Evolutionary conservation across 331 rosid genomes (phyloP).

Genomic region (Telfairia occidentalis): DNA sequence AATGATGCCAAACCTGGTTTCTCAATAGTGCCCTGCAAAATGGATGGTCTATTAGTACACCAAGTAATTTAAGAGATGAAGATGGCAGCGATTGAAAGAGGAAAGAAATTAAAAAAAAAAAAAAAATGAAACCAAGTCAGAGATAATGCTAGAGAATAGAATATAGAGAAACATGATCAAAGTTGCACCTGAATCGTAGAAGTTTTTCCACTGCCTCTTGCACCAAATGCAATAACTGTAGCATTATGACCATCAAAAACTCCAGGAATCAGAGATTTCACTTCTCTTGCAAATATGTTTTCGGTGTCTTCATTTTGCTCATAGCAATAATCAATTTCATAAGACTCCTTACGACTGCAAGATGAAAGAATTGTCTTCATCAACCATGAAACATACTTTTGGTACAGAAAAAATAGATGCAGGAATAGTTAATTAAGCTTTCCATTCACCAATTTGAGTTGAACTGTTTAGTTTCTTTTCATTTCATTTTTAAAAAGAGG

Average conservation of each 20-base stretch:
- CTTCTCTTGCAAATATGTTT: constrained; percentile 46
- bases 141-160: neutral
- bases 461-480: too few species aligned
- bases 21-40: constrained; percentile 63
- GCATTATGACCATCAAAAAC: constrained; percentile 62
- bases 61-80: neutral
- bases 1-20: constrained; percentile 61
- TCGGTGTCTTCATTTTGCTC: constrained; percentile 47
- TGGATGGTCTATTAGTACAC: constrained; percentile 3
- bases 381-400: neutral
- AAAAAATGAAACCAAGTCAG: neutral
- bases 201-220: constrained; percentile 83
- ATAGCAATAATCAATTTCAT: constrained; percentile 53
- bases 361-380: neutral
- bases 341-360: constrained; percentile 50
- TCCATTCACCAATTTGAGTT: too few species aligned
- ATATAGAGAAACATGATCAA: constrained; percentile 5
- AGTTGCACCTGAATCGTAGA: constrained; percentile 50
- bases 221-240: constrained; percentile 68
- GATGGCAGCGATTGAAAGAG: neutral
- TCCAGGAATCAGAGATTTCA: constrained; percentile 49
- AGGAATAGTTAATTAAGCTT: neutral
- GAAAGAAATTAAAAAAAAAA: neutral
- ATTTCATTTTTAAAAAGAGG: too few species aligned
- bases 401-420: neutral